Base-by-base conservation (phyloP, 2,329 filamentous ascomycete species). In the Epichloe bromicola region DNA sequence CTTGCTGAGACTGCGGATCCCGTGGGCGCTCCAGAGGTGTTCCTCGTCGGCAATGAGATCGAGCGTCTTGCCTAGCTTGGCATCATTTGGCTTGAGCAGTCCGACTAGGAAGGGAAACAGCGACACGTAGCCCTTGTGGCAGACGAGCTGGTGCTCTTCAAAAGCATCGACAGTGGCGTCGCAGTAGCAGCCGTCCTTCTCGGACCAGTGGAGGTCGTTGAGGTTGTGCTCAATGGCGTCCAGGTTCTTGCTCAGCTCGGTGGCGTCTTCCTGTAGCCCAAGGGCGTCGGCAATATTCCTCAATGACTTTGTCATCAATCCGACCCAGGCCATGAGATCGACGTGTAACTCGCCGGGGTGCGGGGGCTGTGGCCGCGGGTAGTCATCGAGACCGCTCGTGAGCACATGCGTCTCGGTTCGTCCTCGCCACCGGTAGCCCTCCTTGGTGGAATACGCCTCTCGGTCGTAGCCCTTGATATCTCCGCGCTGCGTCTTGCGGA, bases 271-370 rank as follows among this genome's bases (percentile, higher is more conserved):
- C 0, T 70, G 68, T 57, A 89, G 78, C 45, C 79, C 83, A n/a
- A 97, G 76, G 26, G 82, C 79, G 44, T 79, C 72, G 1, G 89
- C 88, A 59, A 96, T 86, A 58, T 85, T 86, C 60, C 82, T 77
- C 50, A 98, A 79, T n/a, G 86, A 85, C 57, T 85, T 82, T 40
- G 87, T 85, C 88, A 96, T 95, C 72, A 96, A 80, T n/a, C 91
- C 93, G 70, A 98, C 86, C 93, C 93, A 98, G 49, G 87, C 87
- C 66, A 98, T 86, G 50, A 97, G 75, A 67, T 98, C 93, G 33
- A 94, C 83, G 65, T 98, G 91, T 47, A 98, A 78, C 78, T 98
- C 93, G 61, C 88, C 91, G 0, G 93, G 91, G 65, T 96, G 90
- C 26, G 93, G 93, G 14, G 93, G 90, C 67, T 95, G 88, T 8